These are phyloP conservation scores for Acanthamoeba castellanii DNA, from an alignment of 208 protist genomes.

Conservation along the genomic window DNA sequence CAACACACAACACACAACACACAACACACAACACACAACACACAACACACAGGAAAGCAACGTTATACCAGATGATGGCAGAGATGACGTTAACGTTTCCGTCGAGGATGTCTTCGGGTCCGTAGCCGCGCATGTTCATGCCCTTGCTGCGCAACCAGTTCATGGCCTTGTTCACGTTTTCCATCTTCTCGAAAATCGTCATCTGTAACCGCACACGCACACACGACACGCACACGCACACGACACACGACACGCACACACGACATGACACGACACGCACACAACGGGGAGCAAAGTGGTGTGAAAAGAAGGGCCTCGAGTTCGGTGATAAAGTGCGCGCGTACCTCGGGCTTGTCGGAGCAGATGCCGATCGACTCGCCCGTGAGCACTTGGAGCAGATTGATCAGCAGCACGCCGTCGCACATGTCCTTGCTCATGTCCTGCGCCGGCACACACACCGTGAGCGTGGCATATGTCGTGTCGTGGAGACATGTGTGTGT, in stretches of 20 bases:
- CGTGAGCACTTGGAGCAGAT: not conserved
- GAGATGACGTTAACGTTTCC: conserved; percentile 13
- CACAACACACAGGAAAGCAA: no score
- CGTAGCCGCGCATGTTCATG: conserved; percentile 40
- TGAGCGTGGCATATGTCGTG: no score
- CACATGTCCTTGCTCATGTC: not conserved
- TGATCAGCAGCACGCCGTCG: conserved; percentile 49
- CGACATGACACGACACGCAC: no score
- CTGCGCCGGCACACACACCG: not conserved
- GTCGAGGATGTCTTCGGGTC: conserved; percentile 43
- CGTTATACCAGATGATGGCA: not conserved
- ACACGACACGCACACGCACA: no score
- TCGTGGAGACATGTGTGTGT: no score
- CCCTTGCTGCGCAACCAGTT: conserved; percentile 20
- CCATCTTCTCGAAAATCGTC: conserved; percentile 56
- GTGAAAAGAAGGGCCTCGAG: no score
- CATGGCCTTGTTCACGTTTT: conserved; percentile 38
- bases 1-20: no score
- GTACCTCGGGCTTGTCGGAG: conserved; percentile 29
- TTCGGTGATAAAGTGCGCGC: no score
- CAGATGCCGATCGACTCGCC: conserved; percentile 22
- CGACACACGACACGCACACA: no score
- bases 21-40: no score
- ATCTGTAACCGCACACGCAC: no score
- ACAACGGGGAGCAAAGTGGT: no score